These are phyloP conservation scores for Sonneratia caseolaris DNA, from an alignment of 345 rosid genomes.

Conservation along the genomic window DNA sequence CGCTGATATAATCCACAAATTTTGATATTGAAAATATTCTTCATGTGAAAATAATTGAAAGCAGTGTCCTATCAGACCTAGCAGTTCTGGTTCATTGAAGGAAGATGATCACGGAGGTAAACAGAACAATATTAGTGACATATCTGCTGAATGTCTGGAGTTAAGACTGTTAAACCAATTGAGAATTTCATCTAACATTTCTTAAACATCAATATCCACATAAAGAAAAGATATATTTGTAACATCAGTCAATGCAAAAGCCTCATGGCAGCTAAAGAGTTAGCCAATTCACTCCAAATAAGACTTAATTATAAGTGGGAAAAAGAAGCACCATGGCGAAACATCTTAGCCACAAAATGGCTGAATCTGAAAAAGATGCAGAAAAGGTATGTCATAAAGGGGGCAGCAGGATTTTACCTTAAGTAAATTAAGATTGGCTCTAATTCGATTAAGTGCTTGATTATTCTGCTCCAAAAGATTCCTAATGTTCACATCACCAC, in stretches of 20 bases:
- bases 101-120: not conserved
- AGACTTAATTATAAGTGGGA: not conserved
- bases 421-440: slow-evolving; percentile 55
- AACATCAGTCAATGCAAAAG: not conserved
- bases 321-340: not conserved
- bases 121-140: not conserved
- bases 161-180: not conserved
- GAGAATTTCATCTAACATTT: not conserved
- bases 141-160: not conserved
- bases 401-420: slow-evolving; percentile 29
- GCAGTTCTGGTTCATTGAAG: not conserved
- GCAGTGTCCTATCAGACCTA: not conserved
- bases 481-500: slow-evolving; percentile 29
- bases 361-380: not conserved
- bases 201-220: not conserved
- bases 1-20: not conserved
- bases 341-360: not conserved
- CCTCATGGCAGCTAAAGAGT: not conserved
- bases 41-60: not conserved
- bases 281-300: not conserved
- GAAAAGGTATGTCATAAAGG: not conserved
- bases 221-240: not conserved
- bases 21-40: not conserved
- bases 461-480: slow-evolving; percentile 70
- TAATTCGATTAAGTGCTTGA: slow-evolving; percentile 57